Base-by-base conservation (phyloP, 805 yeast genomes). In the Yarrowia sp. region DNA sequence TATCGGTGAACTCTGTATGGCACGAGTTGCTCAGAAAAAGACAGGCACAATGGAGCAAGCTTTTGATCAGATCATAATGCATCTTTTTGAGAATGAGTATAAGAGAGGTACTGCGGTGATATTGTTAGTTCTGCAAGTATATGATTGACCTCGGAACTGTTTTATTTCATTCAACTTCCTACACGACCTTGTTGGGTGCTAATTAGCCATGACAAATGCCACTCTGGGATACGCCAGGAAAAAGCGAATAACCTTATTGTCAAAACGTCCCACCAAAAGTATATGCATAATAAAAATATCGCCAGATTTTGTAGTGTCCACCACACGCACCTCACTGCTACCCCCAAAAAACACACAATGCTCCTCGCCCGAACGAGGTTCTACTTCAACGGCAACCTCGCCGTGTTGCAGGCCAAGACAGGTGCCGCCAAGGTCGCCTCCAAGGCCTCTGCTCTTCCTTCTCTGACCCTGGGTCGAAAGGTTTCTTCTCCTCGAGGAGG, bases 321-420 rank as follows among this genome's bases (percentile, higher is more conserved):
- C 18, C 15, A 11, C 41, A 33, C 28, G 28, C 28, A 22, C 28
- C 5, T 14, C 31, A 7, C 18, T 14, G 28, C 39, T 17, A 38
- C 10, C 15, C 28, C 47, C n/a, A n/a, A n/a, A 42, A 42, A 42
- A 55, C n/a, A 13, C 14, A 39, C 38, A 55, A 55, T 55, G 61
- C 47, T 55, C 39, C 61, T 55, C 61, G 61, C 61, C 41, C 41
- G 61, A 55, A 18, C 61, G 61, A 55, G 61, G 61, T 55, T 55
- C 61, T 55, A 55, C 47, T 55, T 55, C 61, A 55, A 55, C 47
- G 61, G 61, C 47, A 55, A 55, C 47, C 61, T 55, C 31, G 61
- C 61, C 61, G 61, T 55, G 36, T n/a, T 55, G 38, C 61, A 55
- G 47, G 61, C 47, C 38, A 55, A 55, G 35, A 39, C 45, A 17